Base-by-base conservation (phyloP, 2,329 filamentous ascomycete genomes). In the Ophiostoma quercus region DNA sequence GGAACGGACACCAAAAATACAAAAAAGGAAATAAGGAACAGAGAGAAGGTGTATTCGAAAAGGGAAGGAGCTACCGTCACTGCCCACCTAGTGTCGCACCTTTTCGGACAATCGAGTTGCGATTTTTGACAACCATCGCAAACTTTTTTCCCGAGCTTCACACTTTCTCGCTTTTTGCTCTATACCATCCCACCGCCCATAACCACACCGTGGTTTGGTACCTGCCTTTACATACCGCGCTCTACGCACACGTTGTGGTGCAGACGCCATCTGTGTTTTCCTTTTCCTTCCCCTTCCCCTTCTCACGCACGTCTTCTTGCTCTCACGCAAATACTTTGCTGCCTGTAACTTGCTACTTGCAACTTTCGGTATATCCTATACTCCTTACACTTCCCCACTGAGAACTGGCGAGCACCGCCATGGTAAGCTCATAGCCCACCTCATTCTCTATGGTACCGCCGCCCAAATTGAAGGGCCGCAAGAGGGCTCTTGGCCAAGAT, bases 401-500 rank as follows among this genome's bases (percentile, higher is more conserved):
- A 34, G 22, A n/a, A 39, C 37, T 41, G 32, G 32, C 34, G 60
- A 37, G 22, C 19, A 22, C 67, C 65, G 63, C 54, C 63, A 76
- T 75, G 76, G 72, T 75, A 74, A 75, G 75, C 32, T 14, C 68
- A 67, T 66, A 66, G 37, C 34, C 7, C 62, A 39, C 19, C 34
- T 41, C 19, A 41, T 16, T n/a, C 12, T 65, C 62, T 65, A 39
- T 22, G 19, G 34, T 65, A 34, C 34, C 19, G 57, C 32, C 37
- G 29, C 66, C 51, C 47, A 67, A 68, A 14, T 34, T 34, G 47
- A 78, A 77, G 77, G 76, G 74, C 70, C 75, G 75, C 73, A 77
- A 76, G 71, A 76, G 72, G 16, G 63, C 54, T 32, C 41, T 14
- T 69, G 74, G 71, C 71, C 74, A 71, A 14, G 74, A 73, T 11